Evolutionary conservation across 306 rosid species (phyloP), one percentile per base, ranked within the genome.

Genomic region (Castanospermum australe): DNA sequence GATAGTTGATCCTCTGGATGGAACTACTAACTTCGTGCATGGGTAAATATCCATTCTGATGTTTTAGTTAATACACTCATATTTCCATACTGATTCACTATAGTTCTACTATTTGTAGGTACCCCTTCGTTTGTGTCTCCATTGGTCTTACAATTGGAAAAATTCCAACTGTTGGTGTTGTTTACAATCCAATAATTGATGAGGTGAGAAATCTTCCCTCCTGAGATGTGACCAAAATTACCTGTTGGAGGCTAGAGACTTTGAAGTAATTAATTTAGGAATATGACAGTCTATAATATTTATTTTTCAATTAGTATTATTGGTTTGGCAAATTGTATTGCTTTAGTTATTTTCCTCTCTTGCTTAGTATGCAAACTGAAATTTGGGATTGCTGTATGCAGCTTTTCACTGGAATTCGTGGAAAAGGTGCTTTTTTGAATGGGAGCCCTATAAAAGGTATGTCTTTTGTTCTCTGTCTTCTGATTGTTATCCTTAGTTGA

Each of bases 1-100:
- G 98, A 86, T 93, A 45, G 98, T 93, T 47, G 98, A 93, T 89
- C 98, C 98, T 61, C 81, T 93, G 38, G 98, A 93, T 80, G 98
- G 98, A 79, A 93, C 98, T 45, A 93, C 95, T 32, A 93, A 93
- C 85, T 93, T 93, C 17, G 98, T 93, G 32, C 98, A 93, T 69
- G 95, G 97, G 95, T 93, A 86, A 67, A n/a, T 75, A 42, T 80
- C 15, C 30, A 20, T 51, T 50, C 75, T 71, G 22, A 5, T 39
- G 52, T 61, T 79, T 63, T 54, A 48, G 52, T 65, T 64, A 11
- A 59, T 76, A 39, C 81, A 59, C 51, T 63, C 60, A 0, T 20
- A 3, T 83, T 63, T 51, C 22, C 73, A 14, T n/a, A n/a, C 45
- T 42, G 41, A 55, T 42, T 80, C 59, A 69, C 41, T 25, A 60